A percentile compares a stretch with the other conserved stretches of the same genome.
Conservation (phyloP, 805 yeast species). For the Ascoidea rubescens region DNA sequence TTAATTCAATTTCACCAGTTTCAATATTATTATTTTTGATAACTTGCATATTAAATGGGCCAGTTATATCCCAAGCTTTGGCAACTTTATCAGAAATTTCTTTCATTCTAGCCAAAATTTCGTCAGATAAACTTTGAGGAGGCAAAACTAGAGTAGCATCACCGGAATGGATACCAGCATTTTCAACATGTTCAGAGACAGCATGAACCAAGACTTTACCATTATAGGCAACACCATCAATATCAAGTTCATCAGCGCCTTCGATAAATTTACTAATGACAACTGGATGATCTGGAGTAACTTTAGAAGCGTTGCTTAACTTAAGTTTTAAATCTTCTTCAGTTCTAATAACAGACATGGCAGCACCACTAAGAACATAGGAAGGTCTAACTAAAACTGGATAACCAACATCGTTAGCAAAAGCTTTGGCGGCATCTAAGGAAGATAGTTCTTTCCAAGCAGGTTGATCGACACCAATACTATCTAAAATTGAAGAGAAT, state of each 20-base stretch:
- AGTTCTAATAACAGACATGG: constrained; percentile 85
- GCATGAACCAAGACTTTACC: constrained; percentile 91
- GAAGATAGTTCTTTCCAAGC: constrained; percentile 94
- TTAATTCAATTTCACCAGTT: constrained; percentile 48
- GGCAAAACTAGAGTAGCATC: constrained; percentile 94
- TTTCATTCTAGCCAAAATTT: constrained; percentile 58
- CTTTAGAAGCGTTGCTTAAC: constrained; percentile 78
- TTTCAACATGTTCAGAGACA: constrained; percentile 93
- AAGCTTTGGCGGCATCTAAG: constrained; percentile 67
- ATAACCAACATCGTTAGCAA: constrained; percentile 78
- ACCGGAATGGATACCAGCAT: constrained; percentile 98
- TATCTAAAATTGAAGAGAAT: constrained; percentile 86
- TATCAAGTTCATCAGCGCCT: constrained; percentile 94
- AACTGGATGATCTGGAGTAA: constrained; percentile 93
- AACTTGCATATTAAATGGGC: constrained; percentile 98
- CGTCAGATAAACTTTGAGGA: constrained; percentile 65
- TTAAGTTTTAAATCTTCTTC: constrained; percentile 71
- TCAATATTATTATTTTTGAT: constrained; percentile 60
- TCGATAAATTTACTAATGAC: constrained; percentile 92
- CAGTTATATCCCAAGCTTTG: constrained; percentile 86
- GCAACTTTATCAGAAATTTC: constrained; percentile 91
- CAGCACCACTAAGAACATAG: constrained; percentile 94
- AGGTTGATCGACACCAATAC: constrained; percentile 91
- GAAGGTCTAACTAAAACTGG: constrained; percentile 98
- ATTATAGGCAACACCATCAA: constrained; percentile 88